Conservation (phyloP, 495 filamentous ascomycete species). For the Bacidia rubella region DNA sequence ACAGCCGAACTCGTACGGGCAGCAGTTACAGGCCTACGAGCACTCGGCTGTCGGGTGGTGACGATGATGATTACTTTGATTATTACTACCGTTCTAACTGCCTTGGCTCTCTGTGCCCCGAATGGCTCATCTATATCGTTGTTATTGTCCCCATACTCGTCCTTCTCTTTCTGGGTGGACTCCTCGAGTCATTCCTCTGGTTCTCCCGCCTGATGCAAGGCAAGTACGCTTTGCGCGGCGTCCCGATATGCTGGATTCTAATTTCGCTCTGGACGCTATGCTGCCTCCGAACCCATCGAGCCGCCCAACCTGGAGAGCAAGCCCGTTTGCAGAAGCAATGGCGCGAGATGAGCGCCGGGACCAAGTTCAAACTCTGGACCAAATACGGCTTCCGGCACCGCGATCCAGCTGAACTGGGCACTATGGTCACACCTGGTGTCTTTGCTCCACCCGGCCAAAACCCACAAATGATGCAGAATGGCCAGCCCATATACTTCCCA, state of each 20-base stretch:
- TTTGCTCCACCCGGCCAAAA: neutral
- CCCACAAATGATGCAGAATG: neutral
- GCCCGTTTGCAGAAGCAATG: conserved; percentile 1
- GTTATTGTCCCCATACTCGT: neutral
- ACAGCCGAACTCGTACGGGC: neutral
- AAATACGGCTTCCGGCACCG: conserved; percentile 6
- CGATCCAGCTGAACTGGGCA: neutral
- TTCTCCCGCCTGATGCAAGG: conserved; percentile 5
- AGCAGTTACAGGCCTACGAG: neutral
- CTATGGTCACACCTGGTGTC: neutral
- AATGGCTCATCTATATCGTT: conserved; percentile 5
- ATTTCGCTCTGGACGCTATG: conserved; percentile 2
- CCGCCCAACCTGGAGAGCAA: neutral
- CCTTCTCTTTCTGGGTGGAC: neutral
- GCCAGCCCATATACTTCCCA: neutral
- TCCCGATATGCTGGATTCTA: neutral
- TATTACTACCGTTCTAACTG: neutral
- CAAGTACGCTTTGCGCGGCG: neutral
- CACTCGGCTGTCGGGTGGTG: neutral
- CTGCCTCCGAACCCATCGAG: conserved; percentile 1
- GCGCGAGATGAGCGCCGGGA: conserved; percentile 3
- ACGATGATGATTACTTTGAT: neutral
- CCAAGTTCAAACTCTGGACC: neutral
- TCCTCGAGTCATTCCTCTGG: conserved; percentile 4
- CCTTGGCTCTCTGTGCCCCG: conserved; percentile 1